These are phyloP conservation scores for Syzygium aromaticum DNA, from an alignment of 345 rosid species.

Conservation along the genomic window DNA sequence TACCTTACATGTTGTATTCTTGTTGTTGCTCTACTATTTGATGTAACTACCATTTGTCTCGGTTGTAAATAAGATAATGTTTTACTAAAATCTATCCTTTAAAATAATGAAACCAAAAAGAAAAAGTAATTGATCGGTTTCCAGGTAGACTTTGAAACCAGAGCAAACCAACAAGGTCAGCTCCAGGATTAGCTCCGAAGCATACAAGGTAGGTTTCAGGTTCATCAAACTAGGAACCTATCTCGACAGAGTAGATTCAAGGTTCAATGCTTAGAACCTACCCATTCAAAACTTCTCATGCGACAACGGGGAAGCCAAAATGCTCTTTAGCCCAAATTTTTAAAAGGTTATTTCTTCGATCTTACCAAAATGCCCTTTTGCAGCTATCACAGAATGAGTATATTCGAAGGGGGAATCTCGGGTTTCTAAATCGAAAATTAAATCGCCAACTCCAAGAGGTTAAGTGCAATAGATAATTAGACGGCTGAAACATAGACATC, in stretches of 20 bases:
- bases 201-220: accelerated
- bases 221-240: background rate
- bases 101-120: background rate
- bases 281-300: background rate
- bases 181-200: background rate
- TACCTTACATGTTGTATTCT: background rate
- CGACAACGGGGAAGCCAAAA: background rate
- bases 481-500: background rate
- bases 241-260: accelerated
- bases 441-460: too few relatives aligned
- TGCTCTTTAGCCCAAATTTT: background rate
- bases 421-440: background rate
- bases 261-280: background rate
- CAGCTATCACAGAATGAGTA: background rate
- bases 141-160: accelerated
- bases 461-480: background rate
- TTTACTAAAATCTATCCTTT: background rate
- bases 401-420: background rate
- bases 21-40: background rate
- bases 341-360: background rate
- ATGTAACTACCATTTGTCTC: background rate
- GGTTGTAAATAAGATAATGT: background rate
- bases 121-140: background rate
- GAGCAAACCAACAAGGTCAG: accelerated
- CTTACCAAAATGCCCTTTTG: background rate